These are phyloP conservation scores for Xylariales sp. DNA, from an alignment of 2,329 filamentous ascomycete species.

Conservation along the genomic window DNA sequence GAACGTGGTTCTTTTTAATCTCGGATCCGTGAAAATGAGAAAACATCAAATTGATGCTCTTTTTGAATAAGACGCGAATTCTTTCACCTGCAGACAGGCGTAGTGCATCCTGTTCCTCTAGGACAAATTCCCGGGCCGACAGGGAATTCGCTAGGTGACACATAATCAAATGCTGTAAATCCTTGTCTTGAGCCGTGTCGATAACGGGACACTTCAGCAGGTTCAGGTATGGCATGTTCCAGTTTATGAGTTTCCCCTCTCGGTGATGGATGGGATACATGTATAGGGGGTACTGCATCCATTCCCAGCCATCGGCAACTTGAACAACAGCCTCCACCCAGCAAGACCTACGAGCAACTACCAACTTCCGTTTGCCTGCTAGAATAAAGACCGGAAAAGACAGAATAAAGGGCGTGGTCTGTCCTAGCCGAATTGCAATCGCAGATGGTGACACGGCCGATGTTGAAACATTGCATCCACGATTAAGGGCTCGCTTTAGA, in stretches of 20 bases:
- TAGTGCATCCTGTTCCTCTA: background rate
- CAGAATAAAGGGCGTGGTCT: constrained; percentile 47
- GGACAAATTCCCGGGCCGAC: constrained; percentile 32
- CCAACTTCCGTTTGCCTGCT: constrained; percentile 49
- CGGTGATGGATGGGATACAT: constrained; percentile 33
- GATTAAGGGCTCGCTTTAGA: constrained; percentile 3
- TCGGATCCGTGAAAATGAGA: constrained; percentile 57
- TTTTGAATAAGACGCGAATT: constrained; percentile 60
- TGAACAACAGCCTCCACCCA: constrained; percentile 58
- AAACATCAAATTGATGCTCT: constrained; percentile 59
- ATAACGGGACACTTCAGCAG: constrained; percentile 29
- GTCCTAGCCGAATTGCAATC: constrained; percentile 55
- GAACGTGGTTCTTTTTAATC: constrained; percentile 56
- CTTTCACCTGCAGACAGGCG: constrained; percentile 41
- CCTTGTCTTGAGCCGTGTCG: constrained; percentile 17
- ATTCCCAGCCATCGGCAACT: constrained; percentile 40
- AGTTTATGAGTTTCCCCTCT: constrained; percentile 15
- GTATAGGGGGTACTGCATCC: constrained; percentile 14
- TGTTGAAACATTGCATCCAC: constrained; percentile 7
- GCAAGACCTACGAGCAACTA: constrained; percentile 57
- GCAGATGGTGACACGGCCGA: constrained; percentile 50
- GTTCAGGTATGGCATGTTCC: constrained; percentile 38
- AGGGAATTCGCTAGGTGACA: constrained; percentile 23
- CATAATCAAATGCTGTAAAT: constrained; percentile 1
- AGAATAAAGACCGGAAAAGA: constrained; percentile 55